Percentiles rank a stretch among this genome's conserved stretches.
Conservation (phyloP, 1,284 basidiomycete species). For the Puccinia hordei region DNA sequence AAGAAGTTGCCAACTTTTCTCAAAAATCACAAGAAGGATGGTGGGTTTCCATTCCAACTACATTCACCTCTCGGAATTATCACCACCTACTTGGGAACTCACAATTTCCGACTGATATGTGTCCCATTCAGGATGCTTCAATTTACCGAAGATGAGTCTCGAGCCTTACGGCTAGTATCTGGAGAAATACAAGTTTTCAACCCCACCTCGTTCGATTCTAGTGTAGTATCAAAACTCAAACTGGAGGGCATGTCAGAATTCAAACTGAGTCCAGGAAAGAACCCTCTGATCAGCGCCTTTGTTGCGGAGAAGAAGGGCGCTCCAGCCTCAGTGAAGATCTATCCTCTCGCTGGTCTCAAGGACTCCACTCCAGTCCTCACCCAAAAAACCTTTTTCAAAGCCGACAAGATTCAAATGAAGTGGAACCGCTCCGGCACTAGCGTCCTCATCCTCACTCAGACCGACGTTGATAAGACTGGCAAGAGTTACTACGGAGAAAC, state of each 20-base stretch:
- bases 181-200: slow-evolving; percentile 83
- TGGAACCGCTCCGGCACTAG: slow-evolving; percentile 84
- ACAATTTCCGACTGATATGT: neutral
- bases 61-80: neutral
- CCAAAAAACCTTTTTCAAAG: slow-evolving; percentile 93
- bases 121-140: slow-evolving; percentile 68
- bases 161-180: slow-evolving; percentile 79
- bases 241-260: slow-evolving; percentile 78
- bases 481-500: slow-evolving; percentile 99
- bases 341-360: slow-evolving; percentile 70
- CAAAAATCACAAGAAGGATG: slow-evolving; percentile 82
- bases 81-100: neutral
- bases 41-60: slow-evolving; percentile 57
- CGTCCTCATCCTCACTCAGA: slow-evolving; percentile 79
- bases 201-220: slow-evolving; percentile 71
- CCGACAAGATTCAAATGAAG: slow-evolving; percentile 88
- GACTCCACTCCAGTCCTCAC: slow-evolving; percentile 65
- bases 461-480: slow-evolving; percentile 94
- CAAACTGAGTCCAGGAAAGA: slow-evolving; percentile 76
- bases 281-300: slow-evolving; percentile 83
- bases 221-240: slow-evolving; percentile 75
- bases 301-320: slow-evolving; percentile 93
- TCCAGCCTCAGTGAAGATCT: slow-evolving; percentile 87
- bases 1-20: slow-evolving; percentile 76
- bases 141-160: slow-evolving; percentile 85